Evolutionary conservation across 805 yeast genomes (phyloP).

Genomic region (Lipomyces oligophaga): DNA sequence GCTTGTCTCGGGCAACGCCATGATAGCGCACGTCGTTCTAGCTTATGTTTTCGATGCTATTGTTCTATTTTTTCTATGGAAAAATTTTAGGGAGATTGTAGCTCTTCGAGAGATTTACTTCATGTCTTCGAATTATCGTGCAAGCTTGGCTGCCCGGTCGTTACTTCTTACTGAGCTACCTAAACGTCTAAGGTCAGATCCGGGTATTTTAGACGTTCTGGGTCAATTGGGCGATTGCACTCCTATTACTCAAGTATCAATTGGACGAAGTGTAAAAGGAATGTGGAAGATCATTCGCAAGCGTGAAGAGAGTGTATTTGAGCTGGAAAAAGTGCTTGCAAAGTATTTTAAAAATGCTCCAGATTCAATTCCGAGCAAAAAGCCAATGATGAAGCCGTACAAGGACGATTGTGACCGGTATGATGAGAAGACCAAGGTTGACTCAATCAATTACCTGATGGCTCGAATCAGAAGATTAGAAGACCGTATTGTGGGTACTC

Average conservation of each 20-base stretch:
- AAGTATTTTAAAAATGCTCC: conserved; percentile 33
- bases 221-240: not conserved
- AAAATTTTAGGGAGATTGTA: conserved; percentile 33
- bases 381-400: conserved; percentile 28
- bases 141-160: conserved; percentile 34
- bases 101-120: conserved; percentile 31
- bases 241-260: conserved; percentile 29
- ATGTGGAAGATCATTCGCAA: conserved; percentile 32
- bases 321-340: conserved; percentile 34
- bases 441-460: conserved; percentile 34
- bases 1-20: conserved; percentile 33
- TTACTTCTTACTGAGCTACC: conserved; percentile 37
- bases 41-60: conserved; percentile 35
- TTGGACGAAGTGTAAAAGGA: conserved; percentile 35
- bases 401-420: conserved; percentile 4
- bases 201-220: conserved; percentile 29
- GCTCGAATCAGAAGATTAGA: conserved; percentile 27
- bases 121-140: conserved; percentile 29
- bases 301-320: conserved; percentile 30
- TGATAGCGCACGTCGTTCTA: conserved; percentile 38
- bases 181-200: conserved; percentile 27
- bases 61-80: conserved; percentile 34
- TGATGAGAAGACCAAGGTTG: conserved; percentile 26
- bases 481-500: conserved; percentile 30
- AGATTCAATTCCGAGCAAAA: conserved; percentile 25